phyloP scores from a whole-genome alignment of 1,284 basidiomycete species.

The Rhodotorula sp. region DNA sequence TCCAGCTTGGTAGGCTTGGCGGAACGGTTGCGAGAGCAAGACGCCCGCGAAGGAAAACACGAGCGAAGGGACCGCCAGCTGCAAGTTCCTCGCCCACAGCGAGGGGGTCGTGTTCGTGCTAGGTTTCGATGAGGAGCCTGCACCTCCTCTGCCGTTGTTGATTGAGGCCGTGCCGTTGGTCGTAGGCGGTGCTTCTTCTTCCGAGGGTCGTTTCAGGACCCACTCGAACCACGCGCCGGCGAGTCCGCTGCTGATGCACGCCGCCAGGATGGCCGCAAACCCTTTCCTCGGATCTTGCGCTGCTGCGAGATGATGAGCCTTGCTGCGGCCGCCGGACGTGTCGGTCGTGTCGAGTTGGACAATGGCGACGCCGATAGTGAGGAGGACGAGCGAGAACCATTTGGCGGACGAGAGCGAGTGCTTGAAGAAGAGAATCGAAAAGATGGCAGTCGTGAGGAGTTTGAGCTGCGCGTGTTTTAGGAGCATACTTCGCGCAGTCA shows the following conservation, averaged over 20 bases:
- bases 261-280: constrained; percentile 40
- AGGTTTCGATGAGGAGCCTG: not conserved
- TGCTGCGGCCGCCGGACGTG: constrained; percentile 1
- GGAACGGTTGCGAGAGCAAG: constrained; percentile 8
- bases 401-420: constrained; percentile 30
- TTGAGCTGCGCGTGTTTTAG: constrained; percentile 38
- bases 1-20: not conserved
- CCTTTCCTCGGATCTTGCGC: constrained; percentile 30
- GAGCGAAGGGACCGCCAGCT: constrained; percentile 43
- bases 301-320: not conserved
- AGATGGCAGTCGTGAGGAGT: constrained; percentile 45
- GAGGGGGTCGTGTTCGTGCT: constrained; percentile 7
- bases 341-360: constrained; percentile 18
- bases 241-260: constrained; percentile 40
- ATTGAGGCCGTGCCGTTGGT: not conserved
- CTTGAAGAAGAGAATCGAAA: constrained; percentile 42
- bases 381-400: constrained; percentile 41
- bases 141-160: not conserved
- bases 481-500: too few relatives aligned
- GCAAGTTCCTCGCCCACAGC: constrained; percentile 40
- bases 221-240: constrained; percentile 45
- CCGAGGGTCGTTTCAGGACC: constrained; percentile 9
- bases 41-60: constrained; percentile 38
- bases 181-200: not conserved
- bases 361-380: constrained; percentile 35